Percentiles rank a stretch among this genome's conserved stretches.
Conservation (phyloP, 2,329 filamentous ascomycete species). For the Botrytis sinoallii region DNA sequence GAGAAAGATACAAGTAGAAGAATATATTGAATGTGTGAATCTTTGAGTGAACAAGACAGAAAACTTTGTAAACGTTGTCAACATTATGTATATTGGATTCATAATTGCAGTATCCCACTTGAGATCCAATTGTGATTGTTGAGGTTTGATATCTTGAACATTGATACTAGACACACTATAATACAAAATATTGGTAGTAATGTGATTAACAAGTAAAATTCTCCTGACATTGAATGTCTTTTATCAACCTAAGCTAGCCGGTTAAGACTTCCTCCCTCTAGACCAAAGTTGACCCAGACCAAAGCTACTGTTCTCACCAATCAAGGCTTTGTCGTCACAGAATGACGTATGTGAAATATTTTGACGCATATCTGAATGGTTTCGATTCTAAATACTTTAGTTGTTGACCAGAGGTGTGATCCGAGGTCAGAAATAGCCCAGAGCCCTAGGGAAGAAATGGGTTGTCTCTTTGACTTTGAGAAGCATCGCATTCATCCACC, state of each 20-base stretch:
- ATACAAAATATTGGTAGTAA: not conserved
- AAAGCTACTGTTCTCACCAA: not conserved
- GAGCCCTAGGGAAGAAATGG: not conserved
- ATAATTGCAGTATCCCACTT: not conserved
- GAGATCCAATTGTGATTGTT: conserved; percentile 6
- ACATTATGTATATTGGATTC: not conserved
- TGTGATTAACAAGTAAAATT: not conserved
- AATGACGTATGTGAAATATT: not conserved
- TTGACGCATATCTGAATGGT: not conserved
- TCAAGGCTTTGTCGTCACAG: not conserved
- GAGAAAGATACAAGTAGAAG: not conserved
- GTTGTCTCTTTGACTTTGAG: not conserved
- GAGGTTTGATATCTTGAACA: not conserved
- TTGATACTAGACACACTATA: not conserved
- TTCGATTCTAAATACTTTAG: not conserved
- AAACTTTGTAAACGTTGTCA: not conserved
- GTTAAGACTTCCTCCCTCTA: not conserved
- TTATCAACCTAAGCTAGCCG: not conserved
- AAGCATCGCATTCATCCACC: not conserved
- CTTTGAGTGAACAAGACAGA: not conserved
- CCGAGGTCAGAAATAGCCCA: not conserved
- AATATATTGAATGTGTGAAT: not conserved
- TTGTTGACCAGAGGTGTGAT: not conserved
- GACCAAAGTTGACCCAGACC: not conserved
- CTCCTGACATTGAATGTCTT: not conserved